These are phyloP conservation scores for Volutella citrinella DNA, from an alignment of 2,329 filamentous ascomycete species.

Conservation along the genomic window DNA sequence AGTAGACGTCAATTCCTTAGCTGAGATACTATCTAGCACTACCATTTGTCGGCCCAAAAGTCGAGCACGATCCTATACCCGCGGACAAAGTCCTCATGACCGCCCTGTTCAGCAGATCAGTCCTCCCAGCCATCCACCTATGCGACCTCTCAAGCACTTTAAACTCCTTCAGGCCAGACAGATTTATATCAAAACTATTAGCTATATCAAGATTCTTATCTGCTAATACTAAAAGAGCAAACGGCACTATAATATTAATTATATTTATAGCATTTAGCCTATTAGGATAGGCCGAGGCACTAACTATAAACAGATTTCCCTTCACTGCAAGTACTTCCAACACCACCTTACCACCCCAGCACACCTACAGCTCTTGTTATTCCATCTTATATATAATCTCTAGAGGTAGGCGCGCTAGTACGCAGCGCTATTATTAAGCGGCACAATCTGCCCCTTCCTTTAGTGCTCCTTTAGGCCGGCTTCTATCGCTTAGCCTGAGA, in stretches of 20 bases:
- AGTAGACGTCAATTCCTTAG: too few relatives aligned
- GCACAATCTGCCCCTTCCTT: too few relatives aligned
- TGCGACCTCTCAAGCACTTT: slow-evolving; percentile 67
- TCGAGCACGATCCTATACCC: slow-evolving; percentile 57
- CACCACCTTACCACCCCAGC: slow-evolving; percentile 70
- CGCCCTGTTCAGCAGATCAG: slow-evolving; percentile 53
- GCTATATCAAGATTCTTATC: slow-evolving; percentile 59
- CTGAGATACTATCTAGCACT: too few relatives aligned
- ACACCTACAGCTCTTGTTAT: too few relatives aligned
- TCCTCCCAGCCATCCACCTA: slow-evolving; percentile 71
- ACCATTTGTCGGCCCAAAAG: slow-evolving; percentile 56
- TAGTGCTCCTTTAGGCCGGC: too few relatives aligned
- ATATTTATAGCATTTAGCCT: slow-evolving; percentile 65
- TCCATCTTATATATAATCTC: too few relatives aligned
- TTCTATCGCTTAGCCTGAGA: too few relatives aligned
- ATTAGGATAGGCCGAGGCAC: slow-evolving; percentile 54
- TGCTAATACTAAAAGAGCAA: slow-evolving; percentile 61
- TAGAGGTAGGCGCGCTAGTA: too few relatives aligned
- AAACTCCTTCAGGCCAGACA: slow-evolving; percentile 56
- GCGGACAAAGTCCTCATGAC: slow-evolving; percentile 61
- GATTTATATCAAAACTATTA: slow-evolving; percentile 50
- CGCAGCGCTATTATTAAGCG: too few relatives aligned
- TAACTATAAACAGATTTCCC: slow-evolving; percentile 54
- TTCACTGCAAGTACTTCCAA: slow-evolving; percentile 50
- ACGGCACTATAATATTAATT: slow-evolving; percentile 55